Percentiles rank a stretch among this genome's conserved stretches.
Evolutionary conservation across 2,329 filamentous ascomycete genomes (phyloP).

Genomic region (Cladosporium oxysporum): DNA sequence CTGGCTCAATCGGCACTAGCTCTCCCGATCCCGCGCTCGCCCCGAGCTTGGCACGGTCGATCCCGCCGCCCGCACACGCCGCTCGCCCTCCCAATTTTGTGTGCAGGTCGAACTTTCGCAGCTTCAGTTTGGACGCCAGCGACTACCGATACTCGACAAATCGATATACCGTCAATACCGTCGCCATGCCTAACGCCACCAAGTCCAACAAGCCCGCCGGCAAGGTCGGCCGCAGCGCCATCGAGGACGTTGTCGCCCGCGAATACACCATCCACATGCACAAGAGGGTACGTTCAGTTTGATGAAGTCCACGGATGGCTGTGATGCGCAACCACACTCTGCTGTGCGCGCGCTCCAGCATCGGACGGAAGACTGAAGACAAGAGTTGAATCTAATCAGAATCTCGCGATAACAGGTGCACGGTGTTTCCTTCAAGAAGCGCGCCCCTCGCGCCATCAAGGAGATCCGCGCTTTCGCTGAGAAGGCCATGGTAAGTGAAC

Average conservation of each 20-base stretch:
- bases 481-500: slow-evolving; percentile 85
- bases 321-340: slow-evolving; percentile 18
- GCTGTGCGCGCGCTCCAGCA: slow-evolving; percentile 34
- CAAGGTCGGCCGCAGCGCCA: slow-evolving; percentile 85
- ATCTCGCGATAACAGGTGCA: slow-evolving; percentile 68
- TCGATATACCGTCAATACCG: slow-evolving; percentile 19
- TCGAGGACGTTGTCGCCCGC: slow-evolving; percentile 97
- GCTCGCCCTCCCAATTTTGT: slow-evolving; percentile 17
- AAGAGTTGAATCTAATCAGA: slow-evolving; percentile 41
- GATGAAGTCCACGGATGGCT: slow-evolving; percentile 67
- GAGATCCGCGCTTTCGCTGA: slow-evolving; percentile 95
- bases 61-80: slow-evolving; percentile 8
- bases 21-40: background rate
- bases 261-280: slow-evolving; percentile 99
- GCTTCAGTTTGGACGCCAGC: slow-evolving; percentile 6
- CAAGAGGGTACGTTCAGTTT: slow-evolving; percentile 92
- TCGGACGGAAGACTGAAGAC: slow-evolving; percentile 69
- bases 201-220: slow-evolving; percentile 60
- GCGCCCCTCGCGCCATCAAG: slow-evolving; percentile 97
- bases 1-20: background rate
- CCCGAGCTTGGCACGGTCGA: background rate
- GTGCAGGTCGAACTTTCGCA: slow-evolving; percentile 15
- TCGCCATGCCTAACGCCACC: slow-evolving; percentile 22
- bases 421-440: slow-evolving; percentile 99
- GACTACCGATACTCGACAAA: slow-evolving; percentile 18